These are phyloP conservation scores for Arctium lappa DNA, from an alignment of 129 eudicot species.

Conservation along the genomic window DNA sequence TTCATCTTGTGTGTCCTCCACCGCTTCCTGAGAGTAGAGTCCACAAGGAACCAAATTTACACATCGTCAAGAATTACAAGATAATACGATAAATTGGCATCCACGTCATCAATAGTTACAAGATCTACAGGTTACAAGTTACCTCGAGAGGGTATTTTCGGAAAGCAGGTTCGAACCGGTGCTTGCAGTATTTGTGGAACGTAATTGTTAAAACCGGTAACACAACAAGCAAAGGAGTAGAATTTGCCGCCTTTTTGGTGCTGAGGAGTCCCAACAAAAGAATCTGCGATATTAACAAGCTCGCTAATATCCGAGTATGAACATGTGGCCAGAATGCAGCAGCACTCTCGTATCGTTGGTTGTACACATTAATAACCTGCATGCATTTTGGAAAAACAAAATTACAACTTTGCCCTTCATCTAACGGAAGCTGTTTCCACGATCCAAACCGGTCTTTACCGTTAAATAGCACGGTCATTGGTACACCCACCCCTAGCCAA, in stretches of 20 bases:
- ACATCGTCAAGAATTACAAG: too few species aligned
- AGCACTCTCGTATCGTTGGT: slow-evolving; percentile 87
- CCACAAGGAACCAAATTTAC: not conserved
- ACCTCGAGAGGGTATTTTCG: slow-evolving; percentile 89
- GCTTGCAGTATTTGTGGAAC: slow-evolving; percentile 83
- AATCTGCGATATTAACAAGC: slow-evolving; percentile 83
- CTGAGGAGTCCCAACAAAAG: slow-evolving; percentile 82
- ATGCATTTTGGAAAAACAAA: not conserved
- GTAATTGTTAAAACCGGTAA: slow-evolving; percentile 65
- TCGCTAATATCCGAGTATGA: slow-evolving; percentile 78
- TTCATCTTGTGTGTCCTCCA: slow-evolving; percentile 62
- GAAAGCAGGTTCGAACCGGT: slow-evolving; percentile 89
- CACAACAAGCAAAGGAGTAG: slow-evolving; percentile 9
- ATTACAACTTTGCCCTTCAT: slow-evolving; percentile 6
- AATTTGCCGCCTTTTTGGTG: slow-evolving; percentile 83
- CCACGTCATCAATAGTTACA: too few species aligned
- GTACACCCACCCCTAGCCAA: too few species aligned
- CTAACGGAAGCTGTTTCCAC: too few species aligned
- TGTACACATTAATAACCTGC: slow-evolving; percentile 84
- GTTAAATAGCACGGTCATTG: too few species aligned
- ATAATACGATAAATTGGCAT: too few species aligned
- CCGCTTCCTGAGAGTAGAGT: slow-evolving; percentile 64
- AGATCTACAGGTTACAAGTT: not conserved
- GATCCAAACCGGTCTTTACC: too few species aligned
- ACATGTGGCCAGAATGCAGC: slow-evolving; percentile 98